Evolutionary conservation across 2,329 filamentous ascomycete genomes (phyloP), one percentile per base, ranked within the genome.

Genomic region (Basipetospora chlamydospora): DNA sequence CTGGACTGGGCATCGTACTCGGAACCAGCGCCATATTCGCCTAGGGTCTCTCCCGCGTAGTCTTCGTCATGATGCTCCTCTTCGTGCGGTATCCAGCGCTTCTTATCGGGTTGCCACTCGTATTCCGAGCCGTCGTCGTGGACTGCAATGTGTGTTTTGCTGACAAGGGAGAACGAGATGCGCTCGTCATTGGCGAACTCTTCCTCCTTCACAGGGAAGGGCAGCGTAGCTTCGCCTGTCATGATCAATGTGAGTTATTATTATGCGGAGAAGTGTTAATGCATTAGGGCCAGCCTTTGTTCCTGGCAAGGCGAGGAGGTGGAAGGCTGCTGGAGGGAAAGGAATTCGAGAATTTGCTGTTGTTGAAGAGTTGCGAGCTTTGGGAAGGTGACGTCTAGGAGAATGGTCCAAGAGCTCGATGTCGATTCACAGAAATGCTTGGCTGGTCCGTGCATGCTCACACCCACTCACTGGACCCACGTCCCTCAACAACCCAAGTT

Each of bases 91-190:
- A 85, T 67, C 87, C 87, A 95, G 57, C 74, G 71, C 59, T 73
- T 77, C 46, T 77, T 59, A 35, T 65, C 67, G 34, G 69, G 59
- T 56, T 92, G 77, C 60, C 80, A 95, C 54, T 87, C 81, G 60
- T 79, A 93, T 55, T 94, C 87, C 42, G 75, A 71, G 36, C 84
- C 85, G 52, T 90, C 77, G 33, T 86, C 82, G 39, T 83, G 80
- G 42, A 93, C 86, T 6, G 90, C 74, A 37, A 90, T 73, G 60
- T 79, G 88, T 53, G 85, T 88, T 50, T 75, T 68, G 57, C 88
- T 80, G 42, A 84, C 66, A 52, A 73, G 81, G n/a, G 83, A 88
- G 60, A 80, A 93, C 5, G 84, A 88, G 50, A 94, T 82, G 47
- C 87, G 80, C 20, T 82, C 71, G 53, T 94, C 86, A 40, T 61